Evolutionary conservation across 139 green algal species (phyloP), one percentile per base, ranked within the genome.

Genomic region (Chlorella sp.): DNA sequence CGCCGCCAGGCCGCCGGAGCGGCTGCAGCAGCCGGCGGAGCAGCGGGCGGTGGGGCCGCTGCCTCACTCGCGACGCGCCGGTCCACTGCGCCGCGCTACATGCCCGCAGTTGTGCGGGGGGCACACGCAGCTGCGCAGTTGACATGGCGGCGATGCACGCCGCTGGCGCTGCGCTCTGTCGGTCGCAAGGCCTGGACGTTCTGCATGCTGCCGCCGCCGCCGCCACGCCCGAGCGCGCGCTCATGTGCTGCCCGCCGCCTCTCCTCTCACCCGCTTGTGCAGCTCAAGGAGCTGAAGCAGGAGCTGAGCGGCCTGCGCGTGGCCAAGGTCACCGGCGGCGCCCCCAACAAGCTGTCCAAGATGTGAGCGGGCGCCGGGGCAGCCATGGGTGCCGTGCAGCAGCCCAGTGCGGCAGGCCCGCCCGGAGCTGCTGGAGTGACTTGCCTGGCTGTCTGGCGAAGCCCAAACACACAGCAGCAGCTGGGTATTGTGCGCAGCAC

Each of bases 261-360:
- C 24, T 11, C 30, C 34, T 3, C 40, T 32, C 58, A 7, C 28
- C 11, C 28, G 38, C 60, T 6, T 19, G 30, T 91, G 88, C 94
- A 98, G 94, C 93, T 99, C 41, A 98, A 99, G 88, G 96, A 99
- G 46, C 89, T 99, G 43, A 99, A 99, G 95, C 86, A 86, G 40
- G 97, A 99, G 96, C 94, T 99, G 8, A 92, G 90, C 34, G 93
- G 88, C 36, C 94, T 99, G 81, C 94, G 97, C 41, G 97, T 99
- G 34, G 97, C 97, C 83, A 99, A 99, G 96, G 97, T 99, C 83
- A 99, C 97, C 79, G 97, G 97, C 80, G 97, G 97, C 54, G 97
- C 97, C 38, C 96, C 97, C 69, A 99, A 99, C 96, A 99, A 99
- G 94, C 97, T 99, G 4, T 98, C 95, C 54, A 99, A 99, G 92